Evolutionary conservation across 805 yeast species (phyloP), one percentile per base, ranked within the genome.

Genomic region (Sungouiozyma intestinalis): DNA sequence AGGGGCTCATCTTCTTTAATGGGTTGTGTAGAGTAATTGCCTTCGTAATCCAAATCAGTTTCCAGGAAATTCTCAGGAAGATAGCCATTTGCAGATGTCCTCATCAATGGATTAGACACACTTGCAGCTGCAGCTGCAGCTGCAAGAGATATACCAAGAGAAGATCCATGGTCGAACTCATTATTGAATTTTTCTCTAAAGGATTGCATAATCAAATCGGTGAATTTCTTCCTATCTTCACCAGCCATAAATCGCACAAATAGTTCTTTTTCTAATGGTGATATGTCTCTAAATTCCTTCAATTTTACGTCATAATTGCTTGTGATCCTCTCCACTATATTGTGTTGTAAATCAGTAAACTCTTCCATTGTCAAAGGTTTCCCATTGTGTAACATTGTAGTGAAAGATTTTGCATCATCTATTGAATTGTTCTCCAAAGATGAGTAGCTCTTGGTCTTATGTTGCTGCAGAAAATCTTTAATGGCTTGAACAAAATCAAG

Each of bases 401-500:
- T 57, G 16, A 56, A 48, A 17, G 51, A 55, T 20, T 47, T 51
- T 3, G 57, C 55, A 43, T 54, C 54, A 27, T 41, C 45, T n/a
- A 38, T 39, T n/a, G 41, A 21, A 16, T 33, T 36, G 13, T 36
- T 38, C 33, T 42, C 48, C 19, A 43, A 38, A 3, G 45, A 14
- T 37, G 38, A 63, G 36, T 77, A 70, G 44, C 73, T 72, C 29
- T 24, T 24, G 6, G 29, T 24, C 11, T 24, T 24, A 24, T 24
- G 29, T 24, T 24, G 29, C 29, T 24, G 29, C 3, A 86, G 84
- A 36, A 84, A 66, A 41, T 77, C 72, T 58, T 85, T 94, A 76
- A 87, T 80, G 72, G 85, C 79, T 48, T 80, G 80, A 27, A 85
- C 72, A 48, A 86, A 84, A 35, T 78, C 74, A 48, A 73, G 72